Conservation (phyloP, 306 rosid genomes). For the Cicer pinnatifidum region DNA sequence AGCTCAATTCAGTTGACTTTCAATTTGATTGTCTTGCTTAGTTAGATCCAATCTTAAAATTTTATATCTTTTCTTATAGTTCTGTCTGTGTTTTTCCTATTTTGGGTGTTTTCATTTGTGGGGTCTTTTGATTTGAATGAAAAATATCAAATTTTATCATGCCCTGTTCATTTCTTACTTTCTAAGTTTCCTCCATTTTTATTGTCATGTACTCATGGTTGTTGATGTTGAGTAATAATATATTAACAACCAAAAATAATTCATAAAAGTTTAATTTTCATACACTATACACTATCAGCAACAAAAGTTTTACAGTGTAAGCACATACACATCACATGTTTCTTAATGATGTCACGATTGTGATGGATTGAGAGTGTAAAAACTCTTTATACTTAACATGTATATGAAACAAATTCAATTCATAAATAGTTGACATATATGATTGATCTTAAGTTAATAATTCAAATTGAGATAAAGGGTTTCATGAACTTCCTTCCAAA, state of each 20-base stretch:
- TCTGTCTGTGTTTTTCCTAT: background rate
- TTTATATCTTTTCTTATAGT: conserved; percentile 3
- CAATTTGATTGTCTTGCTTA: conserved; percentile 34
- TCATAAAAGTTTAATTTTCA: background rate
- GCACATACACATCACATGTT: too few relatives aligned
- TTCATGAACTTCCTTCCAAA: background rate
- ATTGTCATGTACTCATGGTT: conserved; percentile 17
- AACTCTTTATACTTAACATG: too few relatives aligned
- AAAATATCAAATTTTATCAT: conserved; percentile 9
- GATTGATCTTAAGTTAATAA: background rate
- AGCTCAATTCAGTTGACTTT: background rate
- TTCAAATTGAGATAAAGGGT: conserved; percentile 29
- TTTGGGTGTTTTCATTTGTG: background rate
- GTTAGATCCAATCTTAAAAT: conserved; percentile 8
- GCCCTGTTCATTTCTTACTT: conserved; percentile 4
- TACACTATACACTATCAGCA: too few relatives aligned
- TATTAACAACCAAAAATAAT: background rate
- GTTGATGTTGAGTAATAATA: background rate
- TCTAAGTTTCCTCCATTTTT: conserved; percentile 29
- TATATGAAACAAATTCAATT: background rate
- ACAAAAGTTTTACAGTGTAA: too few relatives aligned
- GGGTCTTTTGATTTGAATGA: background rate
- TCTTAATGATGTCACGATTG: too few relatives aligned
- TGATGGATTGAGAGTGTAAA: too few relatives aligned
- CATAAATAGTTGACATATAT: conserved; percentile 3